Evolutionary conservation across 1,284 basidiomycete genomes (phyloP).

Genomic region (Boletus subluridellus): DNA sequence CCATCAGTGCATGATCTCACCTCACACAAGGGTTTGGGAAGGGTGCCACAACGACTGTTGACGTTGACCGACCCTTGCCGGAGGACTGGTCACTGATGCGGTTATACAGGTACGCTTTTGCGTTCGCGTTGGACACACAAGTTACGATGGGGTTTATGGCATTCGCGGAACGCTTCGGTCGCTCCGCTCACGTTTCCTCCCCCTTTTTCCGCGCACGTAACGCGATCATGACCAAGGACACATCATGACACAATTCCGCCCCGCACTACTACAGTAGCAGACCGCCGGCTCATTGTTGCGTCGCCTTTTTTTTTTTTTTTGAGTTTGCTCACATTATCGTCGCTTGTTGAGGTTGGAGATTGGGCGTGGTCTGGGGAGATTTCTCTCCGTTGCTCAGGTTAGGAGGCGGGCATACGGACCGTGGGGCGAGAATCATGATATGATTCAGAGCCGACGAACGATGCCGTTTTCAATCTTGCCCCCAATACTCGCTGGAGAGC

Average conservation of each 20-base stretch:
- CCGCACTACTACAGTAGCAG: neutral
- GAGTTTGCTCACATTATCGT: neutral
- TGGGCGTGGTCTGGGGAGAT: neutral
- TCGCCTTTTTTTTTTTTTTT: neutral
- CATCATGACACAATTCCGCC: neutral
- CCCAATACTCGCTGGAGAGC: neutral
- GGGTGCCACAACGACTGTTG: slow-evolving; percentile 17
- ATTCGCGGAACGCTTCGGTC: slow-evolving; percentile 4
- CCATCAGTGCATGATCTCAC: neutral
- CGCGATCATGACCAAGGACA: neutral
- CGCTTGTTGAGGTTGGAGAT: neutral
- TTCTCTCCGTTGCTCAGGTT: neutral
- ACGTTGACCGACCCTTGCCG: neutral
- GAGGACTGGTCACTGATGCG: neutral
- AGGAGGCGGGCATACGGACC: neutral
- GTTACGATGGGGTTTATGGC: slow-evolving; percentile 20
- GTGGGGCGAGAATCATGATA: neutral
- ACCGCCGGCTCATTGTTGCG: slow-evolving; percentile 6
- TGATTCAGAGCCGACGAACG: neutral
- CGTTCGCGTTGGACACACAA: neutral
- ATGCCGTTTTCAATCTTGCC: neutral
- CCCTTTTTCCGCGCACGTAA: slow-evolving; percentile 3
- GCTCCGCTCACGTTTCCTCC: neutral
- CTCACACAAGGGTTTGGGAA: neutral
- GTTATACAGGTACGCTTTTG: slow-evolving; percentile 8